Evolutionary conservation across 164 flowering plant genomes (phyloP).

Genomic region (Stephania yunnanensis): DNA sequence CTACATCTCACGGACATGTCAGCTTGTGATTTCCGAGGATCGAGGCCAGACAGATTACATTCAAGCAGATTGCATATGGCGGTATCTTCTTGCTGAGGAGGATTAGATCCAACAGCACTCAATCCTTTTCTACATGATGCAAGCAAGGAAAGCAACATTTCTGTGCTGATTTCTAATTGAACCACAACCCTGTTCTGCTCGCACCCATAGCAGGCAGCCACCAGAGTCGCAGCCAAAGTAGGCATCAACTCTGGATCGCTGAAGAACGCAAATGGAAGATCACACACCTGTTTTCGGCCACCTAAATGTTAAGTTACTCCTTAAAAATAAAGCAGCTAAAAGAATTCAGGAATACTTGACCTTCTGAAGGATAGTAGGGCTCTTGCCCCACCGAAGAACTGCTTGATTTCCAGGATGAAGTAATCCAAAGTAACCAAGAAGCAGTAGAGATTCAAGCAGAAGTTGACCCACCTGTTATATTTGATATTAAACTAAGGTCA

Average conservation of each 20-base stretch:
- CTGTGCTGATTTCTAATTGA: constrained; percentile 82
- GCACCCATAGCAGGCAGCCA: constrained; percentile 80
- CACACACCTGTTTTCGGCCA: constrained; percentile 62
- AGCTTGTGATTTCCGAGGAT: constrained; percentile 36
- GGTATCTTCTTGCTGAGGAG: constrained; percentile 21
- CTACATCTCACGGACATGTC: constrained; percentile 32
- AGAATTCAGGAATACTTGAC: constrained; percentile 28
- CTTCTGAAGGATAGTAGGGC: constrained; percentile 96
- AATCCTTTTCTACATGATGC: constrained; percentile 59
- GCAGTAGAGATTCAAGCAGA: constrained; percentile 65
- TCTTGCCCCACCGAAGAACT: constrained; percentile 92
- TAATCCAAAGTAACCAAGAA: constrained; percentile 77
- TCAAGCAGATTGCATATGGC: not conserved
- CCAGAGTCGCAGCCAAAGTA: constrained; percentile 67
- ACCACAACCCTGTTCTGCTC: constrained; percentile 80
- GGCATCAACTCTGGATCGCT: constrained; percentile 90
- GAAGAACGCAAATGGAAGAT: constrained; percentile 89
- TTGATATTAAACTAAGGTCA: not conserved
- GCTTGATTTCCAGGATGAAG: constrained; percentile 88
- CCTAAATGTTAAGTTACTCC: constrained; percentile 18
- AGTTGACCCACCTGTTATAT: constrained; percentile 66
- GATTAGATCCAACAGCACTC: constrained; percentile 22
- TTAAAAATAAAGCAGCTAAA: not conserved
- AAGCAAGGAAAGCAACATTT: constrained; percentile 76
- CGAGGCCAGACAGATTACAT: constrained; percentile 30